A percentile compares a stretch with the other conserved stretches of the same genome.
phyloP scores from a whole-genome alignment of 2,329 filamentous ascomycete species.

The Exophiala spinifera region DNA sequence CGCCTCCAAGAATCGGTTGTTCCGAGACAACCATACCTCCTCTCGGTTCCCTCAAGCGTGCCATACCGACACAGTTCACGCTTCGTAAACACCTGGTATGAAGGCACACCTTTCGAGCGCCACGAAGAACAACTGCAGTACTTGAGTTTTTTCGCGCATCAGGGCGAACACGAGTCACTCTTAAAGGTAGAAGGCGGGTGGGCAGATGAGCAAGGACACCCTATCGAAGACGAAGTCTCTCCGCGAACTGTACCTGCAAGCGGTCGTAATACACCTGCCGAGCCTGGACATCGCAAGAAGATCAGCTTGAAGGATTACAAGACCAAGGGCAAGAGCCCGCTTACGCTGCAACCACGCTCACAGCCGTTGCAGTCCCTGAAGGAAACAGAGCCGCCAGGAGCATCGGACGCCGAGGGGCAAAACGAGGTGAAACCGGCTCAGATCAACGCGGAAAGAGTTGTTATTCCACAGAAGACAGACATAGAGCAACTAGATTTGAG shows the following conservation, averaged over 20 bases:
- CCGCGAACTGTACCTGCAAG: slow-evolving; percentile 34
- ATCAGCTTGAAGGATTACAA: slow-evolving; percentile 62
- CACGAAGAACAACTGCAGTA: slow-evolving; percentile 61
- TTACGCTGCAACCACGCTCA: slow-evolving; percentile 5
- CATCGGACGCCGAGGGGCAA: neutral
- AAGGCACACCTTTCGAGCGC: slow-evolving; percentile 51
- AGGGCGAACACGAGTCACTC: slow-evolving; percentile 52
- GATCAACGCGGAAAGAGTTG: slow-evolving; percentile 5
- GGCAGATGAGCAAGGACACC: slow-evolving; percentile 47
- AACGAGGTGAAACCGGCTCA: neutral
- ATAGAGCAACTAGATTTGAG: neutral
- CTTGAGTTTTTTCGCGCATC: slow-evolving; percentile 59
- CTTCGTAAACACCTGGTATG: slow-evolving; percentile 47
- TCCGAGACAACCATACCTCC: slow-evolving; percentile 44
- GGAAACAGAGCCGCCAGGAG: neutral
- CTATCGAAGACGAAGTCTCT: slow-evolving; percentile 41
- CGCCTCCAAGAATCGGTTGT: slow-evolving; percentile 42
- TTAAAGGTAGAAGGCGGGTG: slow-evolving; percentile 52
- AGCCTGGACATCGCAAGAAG: slow-evolving; percentile 54
- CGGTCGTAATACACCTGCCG: slow-evolving; percentile 41
- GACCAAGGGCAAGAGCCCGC: slow-evolving; percentile 48
- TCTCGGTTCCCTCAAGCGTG: slow-evolving; percentile 46
- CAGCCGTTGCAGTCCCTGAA: neutral
- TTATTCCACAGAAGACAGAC: neutral
- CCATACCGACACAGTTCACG: slow-evolving; percentile 44